Evolutionary conservation across 257 asterid genomes (phyloP), one percentile per base, ranked within the genome.

Genomic region (Galeopsis tetrahit): DNA sequence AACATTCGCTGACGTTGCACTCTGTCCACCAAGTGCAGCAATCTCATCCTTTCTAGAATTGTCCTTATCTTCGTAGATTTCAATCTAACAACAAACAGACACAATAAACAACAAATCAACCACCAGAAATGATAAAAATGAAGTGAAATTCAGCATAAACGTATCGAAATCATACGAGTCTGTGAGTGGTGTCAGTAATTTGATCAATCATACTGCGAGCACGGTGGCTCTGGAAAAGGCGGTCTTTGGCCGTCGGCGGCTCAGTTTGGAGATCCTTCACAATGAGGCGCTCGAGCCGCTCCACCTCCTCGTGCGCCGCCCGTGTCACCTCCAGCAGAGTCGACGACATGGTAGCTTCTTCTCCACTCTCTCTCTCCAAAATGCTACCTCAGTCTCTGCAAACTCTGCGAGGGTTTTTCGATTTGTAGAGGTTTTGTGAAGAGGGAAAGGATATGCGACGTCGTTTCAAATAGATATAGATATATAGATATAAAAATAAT

Each of bases 21-120:
- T 91, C 87, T 84, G 95, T 10, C 98, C 99, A 69, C 98, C 98
- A 3, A 95, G 96, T 2, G 97, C 96, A 7, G 97, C 99, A 80
- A 95, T 95, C 81, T 95, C 99, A 75, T 95, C 99, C 81, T 86
- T 92, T 88, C 97, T 82, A 21, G 96, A 88, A 62, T 57, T 83
- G 79, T 95, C 99, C 42, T 87, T 82, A 72, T 92, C 98, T 72
- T 87, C 98, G 63, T 95, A 95, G 39, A 92, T 81, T 63, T 92
- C 99, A 81, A 90, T 74, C 97, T 91, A 72, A 40, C 34, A 53
- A 10, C 40, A 39, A 63, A 39, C 21, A 63, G 34, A 42, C 4
- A 13, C 62, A 68, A 36, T 11, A 1, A 53, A 21, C 35, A 66
- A n/a, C 74, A 15, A 78, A 59, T 9, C 35, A 79, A 66, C 31